phyloP scores from a whole-genome alignment of 768 basidiomycete genomes.

The Agaricus bisporus region DNA sequence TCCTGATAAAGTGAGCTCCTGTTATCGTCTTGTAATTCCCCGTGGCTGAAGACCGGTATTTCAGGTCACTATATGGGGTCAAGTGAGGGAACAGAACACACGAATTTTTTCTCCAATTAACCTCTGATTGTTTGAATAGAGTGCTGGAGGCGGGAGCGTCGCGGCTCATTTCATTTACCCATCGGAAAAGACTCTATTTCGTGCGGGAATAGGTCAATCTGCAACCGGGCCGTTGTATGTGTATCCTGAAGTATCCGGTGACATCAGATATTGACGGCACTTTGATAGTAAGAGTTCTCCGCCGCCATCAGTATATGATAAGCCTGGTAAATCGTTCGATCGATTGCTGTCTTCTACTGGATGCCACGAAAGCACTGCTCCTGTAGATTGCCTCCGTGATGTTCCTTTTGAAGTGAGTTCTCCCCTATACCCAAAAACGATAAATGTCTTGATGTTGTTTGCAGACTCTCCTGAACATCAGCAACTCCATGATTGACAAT shows the following conservation, averaged over 20 bases:
- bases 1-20: constrained; percentile 30
- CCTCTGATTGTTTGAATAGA: too few species aligned
- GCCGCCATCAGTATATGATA: constrained; percentile 38
- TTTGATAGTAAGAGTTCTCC: constrained; percentile 44
- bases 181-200: constrained; percentile 31
- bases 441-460: background rate
- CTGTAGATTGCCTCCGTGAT: constrained; percentile 39
- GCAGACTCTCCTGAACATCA: constrained; percentile 42
- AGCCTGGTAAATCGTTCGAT: constrained; percentile 44
- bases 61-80: constrained; percentile 50
- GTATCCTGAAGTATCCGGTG: background rate
- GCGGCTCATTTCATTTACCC: constrained; percentile 44
- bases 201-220: constrained; percentile 48
- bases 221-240: constrained; percentile 50
- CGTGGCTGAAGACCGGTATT: too few species aligned
- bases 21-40: too few species aligned
- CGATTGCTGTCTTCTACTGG: constrained; percentile 39
- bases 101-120: too few species aligned
- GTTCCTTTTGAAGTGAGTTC: constrained; percentile 38
- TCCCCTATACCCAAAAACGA: background rate
- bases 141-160: constrained; percentile 45
- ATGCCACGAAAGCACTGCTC: constrained; percentile 30
- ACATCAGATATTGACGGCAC: background rate
- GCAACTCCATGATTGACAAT: constrained; percentile 36
- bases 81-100: too few species aligned